Evolutionary conservation across 345 rosid genomes (phyloP), one percentile per base, ranked within the genome.

Genomic region (Dipteronia sinensis): DNA sequence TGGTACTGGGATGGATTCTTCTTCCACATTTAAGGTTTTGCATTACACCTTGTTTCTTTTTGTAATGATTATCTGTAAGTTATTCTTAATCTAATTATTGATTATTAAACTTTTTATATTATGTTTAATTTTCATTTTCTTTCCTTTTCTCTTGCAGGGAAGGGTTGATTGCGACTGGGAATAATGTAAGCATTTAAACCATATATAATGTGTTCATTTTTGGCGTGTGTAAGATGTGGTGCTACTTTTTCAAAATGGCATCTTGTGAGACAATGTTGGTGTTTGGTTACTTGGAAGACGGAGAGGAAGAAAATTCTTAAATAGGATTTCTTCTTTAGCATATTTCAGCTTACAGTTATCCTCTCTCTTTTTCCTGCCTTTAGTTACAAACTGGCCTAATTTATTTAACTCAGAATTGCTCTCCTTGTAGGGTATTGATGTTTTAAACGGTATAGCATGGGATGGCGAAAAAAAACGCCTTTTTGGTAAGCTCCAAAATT

Each of bases 381-480:
- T 11, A 44, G 20, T 72, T 23, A 7, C 46, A 67, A 42, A 68
- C n/a, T 77, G 16, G 17, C 3, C 25, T 63, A 17, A 67, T 67
- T 66, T 17, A 73, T 40, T 3, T 74, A 27, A 69, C 61, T 75
- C 22, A 67, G 13, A 38, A 62, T 79, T 71, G 72, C 49, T 22
- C 70, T 65, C 65, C 65, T 78, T 71, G 42, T 56, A 92, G 98
- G 82, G 77, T 65, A 84, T 96, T 75, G 99, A 96, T 88, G 98
- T 96, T 70, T 81, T 96, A 77, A 96, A 96, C 53, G 99, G 99
- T 53, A 96, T 96, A 79, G 99, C 99, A 51, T 94, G 98, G 98
- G 98, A 96, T 86, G 61, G 77, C 19, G 74, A 87, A 5, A 76
- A 77, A 69, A 88, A 88, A 61, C 98, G 99, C 63, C 59, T 90